Base-by-base conservation (phyloP, 1,284 basidiomycete species). In the Abortiporus biennis region DNA sequence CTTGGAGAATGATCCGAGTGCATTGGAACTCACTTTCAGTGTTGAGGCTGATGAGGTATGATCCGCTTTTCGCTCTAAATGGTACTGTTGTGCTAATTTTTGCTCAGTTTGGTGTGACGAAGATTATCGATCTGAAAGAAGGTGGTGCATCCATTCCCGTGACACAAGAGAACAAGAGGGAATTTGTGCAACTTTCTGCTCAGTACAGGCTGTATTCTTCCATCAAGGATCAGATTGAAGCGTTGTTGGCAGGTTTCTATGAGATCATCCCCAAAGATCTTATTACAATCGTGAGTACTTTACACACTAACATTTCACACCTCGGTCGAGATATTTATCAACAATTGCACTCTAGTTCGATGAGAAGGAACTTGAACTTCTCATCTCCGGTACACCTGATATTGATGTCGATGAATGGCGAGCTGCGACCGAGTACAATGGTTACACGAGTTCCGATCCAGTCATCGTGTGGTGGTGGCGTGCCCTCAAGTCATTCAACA, bases 391-490 rank as follows among this genome's bases (percentile, higher is more conserved):
- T 21, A 88, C 97, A 17, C 94, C 95, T n/a, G 94, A 96, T 54
- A 93, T 99, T 50, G 94, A 99, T 54, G 92, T 98, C 3, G 95
- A 99, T 60, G 95, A 97, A 64, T 96, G 95, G 87, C 85, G 93
- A 51, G 91, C 92, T 36, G 90, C 94, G 19, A 95, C 92, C 1
- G 92, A 93, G 61, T 87, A 92, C 67, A 89, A 86, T 51, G 90
- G 91, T 35, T 91, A 90, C 60, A 76, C 72, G 6, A 78, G 84
- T 53, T 86, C 85, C 3, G 95, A 99, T 63, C 89, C 94, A 2
- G 92, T 95, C 56, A 90, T 99, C 47, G 85, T 92, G 24, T 99
- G 95, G 94, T 98, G 93, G 86, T 99, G 96, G 96, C 80, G 96
- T 52, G 94, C 95, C 2, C 78, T 99, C 38, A 93, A 98, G 62